These are phyloP conservation scores for Elaeis oleifera DNA, from an alignment of 202 grass and related monocot genomes.

Conservation along the genomic window DNA sequence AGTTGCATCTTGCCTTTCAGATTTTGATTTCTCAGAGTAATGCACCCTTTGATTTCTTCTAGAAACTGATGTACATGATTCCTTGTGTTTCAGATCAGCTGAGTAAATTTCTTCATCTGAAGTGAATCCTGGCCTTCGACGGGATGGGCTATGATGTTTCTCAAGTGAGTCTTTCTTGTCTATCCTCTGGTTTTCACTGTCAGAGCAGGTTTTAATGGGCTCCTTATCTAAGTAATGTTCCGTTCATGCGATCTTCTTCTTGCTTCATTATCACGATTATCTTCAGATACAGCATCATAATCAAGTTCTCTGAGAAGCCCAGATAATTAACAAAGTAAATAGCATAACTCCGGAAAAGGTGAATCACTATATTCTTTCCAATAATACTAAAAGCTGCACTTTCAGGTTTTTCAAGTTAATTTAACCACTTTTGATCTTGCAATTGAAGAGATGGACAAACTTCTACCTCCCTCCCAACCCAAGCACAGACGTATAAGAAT, in stretches of 20 bases:
- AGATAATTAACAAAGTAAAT: too few species aligned
- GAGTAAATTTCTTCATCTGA: conserved; percentile 30
- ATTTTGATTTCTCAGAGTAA: conserved; percentile 30
- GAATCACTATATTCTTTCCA: neutral
- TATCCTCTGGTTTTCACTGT: conserved; percentile 3
- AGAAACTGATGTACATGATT: conserved; percentile 8
- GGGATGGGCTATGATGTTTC: neutral
- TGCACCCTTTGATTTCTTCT: conserved; percentile 29
- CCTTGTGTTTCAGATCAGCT: conserved; percentile 22
- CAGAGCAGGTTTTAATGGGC: neutral
- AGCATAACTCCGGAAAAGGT: too few species aligned
- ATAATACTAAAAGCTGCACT: neutral
- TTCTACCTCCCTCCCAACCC: too few species aligned
- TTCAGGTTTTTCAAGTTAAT: too few species aligned
- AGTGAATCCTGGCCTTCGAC: conserved; percentile 18
- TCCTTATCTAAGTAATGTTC: conserved; percentile 3
- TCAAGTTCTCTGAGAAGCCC: conserved; percentile 4
- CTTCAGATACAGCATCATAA: conserved; percentile 4
- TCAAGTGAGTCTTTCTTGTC: neutral
- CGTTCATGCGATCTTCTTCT: conserved; percentile 9
- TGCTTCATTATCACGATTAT: conserved; percentile 8
- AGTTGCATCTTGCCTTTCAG: conserved; percentile 11
- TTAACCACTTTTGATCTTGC: too few species aligned
- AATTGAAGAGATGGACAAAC: too few species aligned
- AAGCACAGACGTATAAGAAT: too few species aligned